phyloP scores from a whole-genome alignment of 2,329 filamentous ascomycete species.

The Sclerotinia subarctica region DNA sequence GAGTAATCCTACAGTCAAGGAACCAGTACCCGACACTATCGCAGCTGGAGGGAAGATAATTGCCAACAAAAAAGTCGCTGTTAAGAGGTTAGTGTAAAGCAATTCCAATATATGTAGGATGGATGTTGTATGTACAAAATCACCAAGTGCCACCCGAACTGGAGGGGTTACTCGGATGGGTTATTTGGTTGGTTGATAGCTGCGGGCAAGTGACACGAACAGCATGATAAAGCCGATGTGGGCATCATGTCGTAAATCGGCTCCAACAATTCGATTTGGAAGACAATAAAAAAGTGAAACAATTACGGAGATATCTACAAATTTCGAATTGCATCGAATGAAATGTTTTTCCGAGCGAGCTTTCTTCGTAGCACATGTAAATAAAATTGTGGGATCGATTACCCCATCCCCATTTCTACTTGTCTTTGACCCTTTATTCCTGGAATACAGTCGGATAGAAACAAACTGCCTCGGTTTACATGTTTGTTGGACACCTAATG shows the following conservation, averaged over 20 bases:
- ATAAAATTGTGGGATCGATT: neutral
- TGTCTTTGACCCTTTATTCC: neutral
- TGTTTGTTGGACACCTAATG: neutral
- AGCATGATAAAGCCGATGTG: neutral
- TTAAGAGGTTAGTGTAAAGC: slow-evolving; percentile 29
- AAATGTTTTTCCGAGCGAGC: neutral
- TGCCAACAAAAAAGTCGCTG: slow-evolving; percentile 30
- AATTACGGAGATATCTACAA: too few relatives aligned
- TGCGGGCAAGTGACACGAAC: neutral
- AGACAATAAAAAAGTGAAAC: neutral
- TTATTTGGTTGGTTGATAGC: neutral
- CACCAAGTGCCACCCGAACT: neutral
- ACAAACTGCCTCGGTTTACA: slow-evolving; percentile 1
- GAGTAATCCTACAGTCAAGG: slow-evolving; percentile 25
- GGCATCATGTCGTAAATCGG: neutral
- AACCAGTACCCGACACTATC: slow-evolving; percentile 34
- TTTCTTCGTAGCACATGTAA: neutral
- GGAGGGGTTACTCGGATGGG: neutral
- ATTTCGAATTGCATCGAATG: neutral
- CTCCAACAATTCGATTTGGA: neutral
- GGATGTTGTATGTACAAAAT: slow-evolving; percentile 28
- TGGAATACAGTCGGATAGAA: neutral
- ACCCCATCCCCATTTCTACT: neutral
- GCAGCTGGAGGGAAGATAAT: slow-evolving; percentile 25
- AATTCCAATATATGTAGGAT: slow-evolving; percentile 26